These are phyloP conservation scores for Erodium moschatum DNA, from an alignment of 441 rosid species.

Conservation along the genomic window DNA sequence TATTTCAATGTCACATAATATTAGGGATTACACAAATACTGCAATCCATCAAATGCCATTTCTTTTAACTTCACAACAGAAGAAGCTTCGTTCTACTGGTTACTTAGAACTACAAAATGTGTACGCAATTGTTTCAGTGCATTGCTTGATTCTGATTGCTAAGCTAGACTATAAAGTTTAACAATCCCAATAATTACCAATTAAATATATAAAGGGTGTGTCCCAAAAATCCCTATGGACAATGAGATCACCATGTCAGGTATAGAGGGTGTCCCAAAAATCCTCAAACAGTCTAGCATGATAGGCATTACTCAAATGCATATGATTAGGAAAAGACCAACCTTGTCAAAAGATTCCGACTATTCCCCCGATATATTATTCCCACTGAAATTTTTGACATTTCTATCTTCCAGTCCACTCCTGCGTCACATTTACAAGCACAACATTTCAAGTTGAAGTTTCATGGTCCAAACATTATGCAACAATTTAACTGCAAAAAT, in stretches of 20 bases:
- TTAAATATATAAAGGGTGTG: not conserved
- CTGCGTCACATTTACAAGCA: conserved; percentile 36
- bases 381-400: not conserved
- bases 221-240: not conserved
- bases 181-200: not conserved
- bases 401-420: conserved; percentile 36
- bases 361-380: conserved; percentile 24
- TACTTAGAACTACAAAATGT: not conserved
- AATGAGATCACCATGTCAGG: not conserved
- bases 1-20: not conserved
- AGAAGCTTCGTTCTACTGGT: conserved; percentile 4
- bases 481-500: not conserved
- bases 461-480: conserved; percentile 6
- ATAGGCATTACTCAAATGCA: not conserved
- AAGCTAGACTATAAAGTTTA: not conserved
- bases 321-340: conserved; percentile 25
- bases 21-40: not conserved
- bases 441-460: conserved; percentile 8
- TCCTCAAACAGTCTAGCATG: not conserved
- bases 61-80: conserved; percentile 7
- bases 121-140: not conserved
- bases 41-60: not conserved
- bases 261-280: conserved; percentile 1
- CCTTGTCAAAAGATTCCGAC: conserved; percentile 77
- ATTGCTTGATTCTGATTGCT: not conserved